Conservation (phyloP, 2,329 filamentous ascomycete species). For the Epichloe hybrida region DNA sequence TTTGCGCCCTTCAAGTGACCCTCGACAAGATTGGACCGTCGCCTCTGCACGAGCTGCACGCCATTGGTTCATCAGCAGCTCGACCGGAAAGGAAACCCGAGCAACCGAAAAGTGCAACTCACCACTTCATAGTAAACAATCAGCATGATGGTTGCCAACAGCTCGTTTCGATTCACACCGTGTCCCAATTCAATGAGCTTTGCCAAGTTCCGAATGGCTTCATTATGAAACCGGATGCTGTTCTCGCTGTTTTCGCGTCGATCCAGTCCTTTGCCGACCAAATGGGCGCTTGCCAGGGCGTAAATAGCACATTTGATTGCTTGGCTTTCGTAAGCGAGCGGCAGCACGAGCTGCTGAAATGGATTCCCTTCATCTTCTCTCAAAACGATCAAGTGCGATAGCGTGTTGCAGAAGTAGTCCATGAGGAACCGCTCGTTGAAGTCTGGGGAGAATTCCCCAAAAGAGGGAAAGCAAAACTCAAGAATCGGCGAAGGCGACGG, state of each 20-base stretch:
- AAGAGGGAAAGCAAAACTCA: constrained; percentile 41
- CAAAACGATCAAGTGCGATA: constrained; percentile 53
- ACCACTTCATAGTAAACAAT: constrained; percentile 52
- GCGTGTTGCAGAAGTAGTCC: constrained; percentile 49
- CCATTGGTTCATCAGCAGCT: not conserved
- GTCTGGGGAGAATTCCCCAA: constrained; percentile 39
- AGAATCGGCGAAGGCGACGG: constrained; percentile 24
- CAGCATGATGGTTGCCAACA: constrained; percentile 47
- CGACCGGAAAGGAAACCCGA: not conserved
- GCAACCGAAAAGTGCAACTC: constrained; percentile 15
- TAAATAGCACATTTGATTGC: constrained; percentile 72
- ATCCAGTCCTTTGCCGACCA: constrained; percentile 50
- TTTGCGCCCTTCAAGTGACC: constrained; percentile 49
- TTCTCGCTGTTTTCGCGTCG: constrained; percentile 30
- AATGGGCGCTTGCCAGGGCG: constrained; percentile 69
- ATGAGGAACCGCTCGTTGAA: constrained; percentile 42
- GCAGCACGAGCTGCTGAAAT: constrained; percentile 49
- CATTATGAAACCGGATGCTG: constrained; percentile 45
- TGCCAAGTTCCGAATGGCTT: constrained; percentile 43
- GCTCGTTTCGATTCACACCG: constrained; percentile 39
- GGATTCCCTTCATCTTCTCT: constrained; percentile 49
- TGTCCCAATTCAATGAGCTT: constrained; percentile 40
- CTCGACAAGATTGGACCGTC: constrained; percentile 45
- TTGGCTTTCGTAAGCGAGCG: constrained; percentile 39
- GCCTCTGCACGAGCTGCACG: constrained; percentile 43